These are phyloP conservation scores for Eryngium alpinum DNA, from an alignment of 140 eudicot genomes.

Conservation along the genomic window DNA sequence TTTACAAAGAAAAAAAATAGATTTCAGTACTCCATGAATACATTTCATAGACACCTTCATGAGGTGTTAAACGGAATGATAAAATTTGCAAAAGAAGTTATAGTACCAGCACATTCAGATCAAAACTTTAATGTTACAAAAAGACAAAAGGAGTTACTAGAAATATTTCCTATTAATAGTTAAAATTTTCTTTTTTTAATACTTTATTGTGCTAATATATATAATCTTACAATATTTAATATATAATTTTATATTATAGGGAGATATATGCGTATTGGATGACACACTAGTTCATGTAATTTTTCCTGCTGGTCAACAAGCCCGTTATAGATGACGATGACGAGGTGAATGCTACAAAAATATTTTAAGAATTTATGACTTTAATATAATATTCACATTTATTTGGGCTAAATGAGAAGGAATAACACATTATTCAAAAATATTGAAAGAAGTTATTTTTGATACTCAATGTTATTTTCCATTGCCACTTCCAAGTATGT, in stretches of 20 bases:
- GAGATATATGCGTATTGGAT: not conserved
- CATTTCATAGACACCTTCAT: not conserved
- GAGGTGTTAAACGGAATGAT: too few species aligned
- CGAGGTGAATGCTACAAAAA: not conserved
- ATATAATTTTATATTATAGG: not conserved
- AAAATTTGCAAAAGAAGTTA: not conserved
- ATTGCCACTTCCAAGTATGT: not conserved
- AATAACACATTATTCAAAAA: not conserved
- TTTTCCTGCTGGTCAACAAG: not conserved
- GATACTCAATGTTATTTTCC: not conserved
- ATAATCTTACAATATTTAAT: too few species aligned
- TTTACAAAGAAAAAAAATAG: not conserved
- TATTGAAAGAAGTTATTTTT: not conserved
- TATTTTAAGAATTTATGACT: not conserved
- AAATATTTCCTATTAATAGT: not conserved
- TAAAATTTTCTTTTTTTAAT: too few species aligned
- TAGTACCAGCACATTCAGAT: not conserved
- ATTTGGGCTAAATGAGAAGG: not conserved
- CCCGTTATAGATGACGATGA: not conserved
- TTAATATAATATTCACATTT: not conserved
- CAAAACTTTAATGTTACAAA: not conserved
- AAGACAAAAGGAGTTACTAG: not conserved
- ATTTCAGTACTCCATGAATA: not conserved
- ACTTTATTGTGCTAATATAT: too few species aligned
- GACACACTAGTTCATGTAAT: not conserved